Conservation (phyloP, 2,329 filamentous ascomycete genomes). For the Aureobasidium sp. region DNA sequence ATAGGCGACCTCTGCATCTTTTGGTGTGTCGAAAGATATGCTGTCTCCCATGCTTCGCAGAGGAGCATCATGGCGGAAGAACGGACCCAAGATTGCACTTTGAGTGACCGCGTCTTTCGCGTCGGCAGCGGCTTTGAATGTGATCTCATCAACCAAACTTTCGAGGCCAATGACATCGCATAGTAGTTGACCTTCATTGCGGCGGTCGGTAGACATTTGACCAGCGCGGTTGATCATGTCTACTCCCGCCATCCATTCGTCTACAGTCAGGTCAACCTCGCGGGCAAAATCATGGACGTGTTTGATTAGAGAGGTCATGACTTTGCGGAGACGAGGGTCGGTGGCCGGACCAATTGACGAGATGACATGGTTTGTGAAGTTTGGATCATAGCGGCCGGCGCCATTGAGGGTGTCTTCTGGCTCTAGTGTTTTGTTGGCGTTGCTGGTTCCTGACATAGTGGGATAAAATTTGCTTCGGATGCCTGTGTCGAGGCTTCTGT, state of each 20-base stretch:
- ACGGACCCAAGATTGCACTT: constrained; percentile 76
- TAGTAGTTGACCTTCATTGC: constrained; percentile 57
- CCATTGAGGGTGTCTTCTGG: constrained; percentile 13
- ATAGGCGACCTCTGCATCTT: constrained; percentile 49
- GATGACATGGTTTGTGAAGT: constrained; percentile 32
- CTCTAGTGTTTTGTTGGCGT: not conserved
- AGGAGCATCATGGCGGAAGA: constrained; percentile 71
- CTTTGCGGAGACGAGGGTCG: constrained; percentile 26
- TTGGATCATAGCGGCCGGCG: constrained; percentile 22
- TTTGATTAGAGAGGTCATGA: constrained; percentile 45
- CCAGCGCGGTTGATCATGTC: constrained; percentile 56
- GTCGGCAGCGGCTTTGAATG: constrained; percentile 55
- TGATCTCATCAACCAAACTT: constrained; percentile 70
- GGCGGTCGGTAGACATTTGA: constrained; percentile 54
- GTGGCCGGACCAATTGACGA: constrained; percentile 31
- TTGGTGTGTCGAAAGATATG: constrained; percentile 49
- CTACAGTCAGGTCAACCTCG: constrained; percentile 52
- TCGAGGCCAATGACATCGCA: constrained; percentile 55
- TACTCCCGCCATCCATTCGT: constrained; percentile 53
- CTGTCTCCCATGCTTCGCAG: constrained; percentile 60
- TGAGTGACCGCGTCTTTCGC: constrained; percentile 52
- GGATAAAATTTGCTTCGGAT: not conserved
- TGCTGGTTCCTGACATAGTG: not conserved
- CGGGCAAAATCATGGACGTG: constrained; percentile 55
- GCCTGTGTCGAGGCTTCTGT: not conserved